Base-by-base conservation (phyloP, 176 grass and related monocot species). In the Phyllostachys edulis region DNA sequence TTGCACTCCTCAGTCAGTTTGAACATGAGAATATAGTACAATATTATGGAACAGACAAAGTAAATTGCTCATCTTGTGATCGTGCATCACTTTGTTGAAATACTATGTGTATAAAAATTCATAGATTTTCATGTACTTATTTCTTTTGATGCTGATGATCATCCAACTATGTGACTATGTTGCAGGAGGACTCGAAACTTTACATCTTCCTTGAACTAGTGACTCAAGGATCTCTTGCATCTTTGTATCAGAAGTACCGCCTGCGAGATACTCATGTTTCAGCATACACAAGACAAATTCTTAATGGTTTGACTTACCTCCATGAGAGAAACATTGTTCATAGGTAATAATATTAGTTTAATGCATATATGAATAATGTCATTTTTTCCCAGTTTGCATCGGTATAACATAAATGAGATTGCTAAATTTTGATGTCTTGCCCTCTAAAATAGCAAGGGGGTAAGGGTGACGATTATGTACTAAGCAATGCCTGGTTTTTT, bases 11-110 rank as follows among this genome's bases (percentile, higher is more conserved):
- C 70, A 99, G 97, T 90, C 93, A 96, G 86, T 99, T 99, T 82
- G 91, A 99, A 76, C 93, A 99, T 56, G 97, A 99, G 83, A 99
- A 99, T 87, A 96, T 99, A 82, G 97, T 99, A 47, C 97, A 99
- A 11, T 99, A 99, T 73, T 94, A 94, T 76, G 97, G 97, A 85
- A 99, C 97, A n/a, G 91, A 94, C 77, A 96, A 94, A 94, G 96
- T 96, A 94, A 90, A 80, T 84, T 82, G 63, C 66, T 38, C 9
- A 51, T 89, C 32, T 66, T 87, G 29, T 5, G 5, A 47, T 23
- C 23, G 4, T 63, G 47, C 51, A 75, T 69, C 51, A 55, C 16
- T 40, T 60, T 62, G 34, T 75, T 90, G 23, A 14, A 51, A 68
- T 71, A 79, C 4, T 38, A 41, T 74, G 11, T 54, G 5, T 6